These are phyloP conservation scores for Boletus sp. DNA, from an alignment of 1,284 basidiomycete genomes.

Conservation along the genomic window DNA sequence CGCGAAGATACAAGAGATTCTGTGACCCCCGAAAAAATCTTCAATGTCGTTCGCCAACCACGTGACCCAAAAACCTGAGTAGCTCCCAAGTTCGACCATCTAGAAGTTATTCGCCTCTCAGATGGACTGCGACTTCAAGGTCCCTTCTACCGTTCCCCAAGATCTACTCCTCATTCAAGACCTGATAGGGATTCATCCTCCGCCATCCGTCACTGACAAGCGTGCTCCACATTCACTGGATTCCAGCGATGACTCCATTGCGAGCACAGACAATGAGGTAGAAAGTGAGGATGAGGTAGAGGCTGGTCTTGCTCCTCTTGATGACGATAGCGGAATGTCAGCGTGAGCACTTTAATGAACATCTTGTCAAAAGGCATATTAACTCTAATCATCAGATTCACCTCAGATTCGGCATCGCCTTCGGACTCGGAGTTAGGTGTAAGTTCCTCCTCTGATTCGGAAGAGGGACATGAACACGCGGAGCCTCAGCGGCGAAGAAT, in stretches of 20 bases:
- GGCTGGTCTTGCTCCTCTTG: conserved; percentile 45
- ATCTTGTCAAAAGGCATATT: conserved; percentile 17
- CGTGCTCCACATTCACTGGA: conserved; percentile 6
- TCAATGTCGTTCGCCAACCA: conserved; percentile 4
- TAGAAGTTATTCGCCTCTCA: neutral
- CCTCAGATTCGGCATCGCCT: conserved; percentile 40
- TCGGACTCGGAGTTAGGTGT: conserved; percentile 44
- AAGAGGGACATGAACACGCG: conserved; percentile 22
- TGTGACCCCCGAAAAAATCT: no score
- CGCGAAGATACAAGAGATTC: no score
- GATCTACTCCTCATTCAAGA: conserved; percentile 70
- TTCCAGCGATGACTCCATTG: conserved; percentile 41
- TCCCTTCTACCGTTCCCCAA: conserved; percentile 60
- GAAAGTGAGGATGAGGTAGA: conserved; percentile 70
- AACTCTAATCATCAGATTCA: conserved; percentile 20
- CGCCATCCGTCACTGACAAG: conserved; percentile 10
- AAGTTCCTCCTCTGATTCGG: conserved; percentile 29
- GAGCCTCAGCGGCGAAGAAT: conserved; percentile 5
- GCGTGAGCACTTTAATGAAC: conserved; percentile 14
- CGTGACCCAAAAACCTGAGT: conserved; percentile 18
- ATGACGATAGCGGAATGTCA: conserved; percentile 36
- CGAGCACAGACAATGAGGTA: conserved; percentile 47
- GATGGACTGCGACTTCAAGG: conserved; percentile 45
- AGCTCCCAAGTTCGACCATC: no score
- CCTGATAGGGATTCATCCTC: conserved; percentile 43